phyloP scores from a whole-genome alignment of 257 asterid genomes.

The Ocimum tenuiflorum region DNA sequence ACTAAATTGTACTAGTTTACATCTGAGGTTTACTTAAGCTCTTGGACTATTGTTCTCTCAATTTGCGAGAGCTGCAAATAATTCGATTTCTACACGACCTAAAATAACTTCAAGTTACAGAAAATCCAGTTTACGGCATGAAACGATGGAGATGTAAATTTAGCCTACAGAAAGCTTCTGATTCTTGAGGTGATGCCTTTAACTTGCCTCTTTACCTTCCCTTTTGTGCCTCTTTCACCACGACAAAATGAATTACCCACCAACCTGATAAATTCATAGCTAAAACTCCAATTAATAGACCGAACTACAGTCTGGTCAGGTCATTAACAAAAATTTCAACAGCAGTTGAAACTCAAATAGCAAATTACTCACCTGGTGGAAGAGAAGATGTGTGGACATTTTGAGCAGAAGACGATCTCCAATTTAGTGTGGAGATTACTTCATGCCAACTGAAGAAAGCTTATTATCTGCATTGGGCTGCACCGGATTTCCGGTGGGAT shows the following conservation, averaged over 20 bases:
- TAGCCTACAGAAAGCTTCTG: too few species aligned
- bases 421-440: constrained; percentile 30
- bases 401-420: constrained; percentile 13
- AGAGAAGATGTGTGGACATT: constrained; percentile 16
- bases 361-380: constrained; percentile 35
- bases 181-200: neutral
- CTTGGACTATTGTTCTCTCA: neutral
- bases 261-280: constrained; percentile 7
- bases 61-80: neutral
- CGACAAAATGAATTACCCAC: neutral
- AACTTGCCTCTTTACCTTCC: neutral
- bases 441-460: constrained; percentile 51
- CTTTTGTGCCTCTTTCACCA: constrained; percentile 2
- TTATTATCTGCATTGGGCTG: constrained; percentile 50
- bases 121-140: neutral
- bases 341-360: neutral
- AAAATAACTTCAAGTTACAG: too few species aligned
- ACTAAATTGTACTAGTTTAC: too few species aligned
- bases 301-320: neutral
- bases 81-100: neutral
- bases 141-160: too few species aligned
- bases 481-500: constrained; percentile 52
- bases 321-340: neutral
- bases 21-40: neutral
- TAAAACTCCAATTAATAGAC: constrained; percentile 1